A percentile compares a stretch with the other conserved stretches of the same genome.
Conservation (phyloP, 495 filamentous ascomycete species). For the Talaromyces trachyspermus region DNA sequence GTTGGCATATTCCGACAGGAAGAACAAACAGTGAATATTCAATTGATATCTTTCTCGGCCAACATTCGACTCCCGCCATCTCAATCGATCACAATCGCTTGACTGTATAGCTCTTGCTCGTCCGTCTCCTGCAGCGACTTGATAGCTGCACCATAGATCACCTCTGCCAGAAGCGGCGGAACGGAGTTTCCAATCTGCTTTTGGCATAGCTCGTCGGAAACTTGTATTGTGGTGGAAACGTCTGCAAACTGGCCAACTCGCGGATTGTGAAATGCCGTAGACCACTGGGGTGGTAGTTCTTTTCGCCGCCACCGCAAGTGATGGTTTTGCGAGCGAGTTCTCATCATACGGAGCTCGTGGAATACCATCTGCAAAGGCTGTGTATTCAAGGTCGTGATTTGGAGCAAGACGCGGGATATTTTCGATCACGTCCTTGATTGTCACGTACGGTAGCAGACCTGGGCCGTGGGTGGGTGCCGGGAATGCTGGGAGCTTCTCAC, state of each 20-base stretch:
- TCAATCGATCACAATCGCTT: conserved; percentile 2
- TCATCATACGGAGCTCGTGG: conserved; percentile 30
- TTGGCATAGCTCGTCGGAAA: conserved; percentile 45
- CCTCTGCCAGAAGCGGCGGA: conserved; percentile 55
- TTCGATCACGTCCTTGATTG: conserved; percentile 41
- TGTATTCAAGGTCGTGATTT: conserved; percentile 38
- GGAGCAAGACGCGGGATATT: conserved; percentile 31
- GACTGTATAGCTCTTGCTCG: conserved; percentile 17
- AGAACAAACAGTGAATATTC: too few relatives aligned
- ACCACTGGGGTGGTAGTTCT: conserved; percentile 63
- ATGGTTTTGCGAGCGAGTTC: conserved; percentile 52
- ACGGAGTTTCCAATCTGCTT: conserved; percentile 88
- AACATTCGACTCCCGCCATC: background rate
- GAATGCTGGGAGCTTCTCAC: conserved; percentile 64
- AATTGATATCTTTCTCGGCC: too few relatives aligned
- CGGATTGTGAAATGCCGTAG: conserved; percentile 57
- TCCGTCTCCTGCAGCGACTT: conserved; percentile 53
- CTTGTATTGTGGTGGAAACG: conserved; percentile 58
- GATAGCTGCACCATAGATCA: conserved; percentile 51
- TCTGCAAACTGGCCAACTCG: conserved; percentile 70
- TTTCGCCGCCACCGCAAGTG: conserved; percentile 60
- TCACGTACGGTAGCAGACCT: conserved; percentile 25
- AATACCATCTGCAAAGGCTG: conserved; percentile 13
- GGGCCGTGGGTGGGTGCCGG: conserved; percentile 57
- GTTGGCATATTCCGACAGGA: too few relatives aligned